phyloP scores from a whole-genome alignment of 805 yeast genomes.

The Saturnispora silvae region DNA sequence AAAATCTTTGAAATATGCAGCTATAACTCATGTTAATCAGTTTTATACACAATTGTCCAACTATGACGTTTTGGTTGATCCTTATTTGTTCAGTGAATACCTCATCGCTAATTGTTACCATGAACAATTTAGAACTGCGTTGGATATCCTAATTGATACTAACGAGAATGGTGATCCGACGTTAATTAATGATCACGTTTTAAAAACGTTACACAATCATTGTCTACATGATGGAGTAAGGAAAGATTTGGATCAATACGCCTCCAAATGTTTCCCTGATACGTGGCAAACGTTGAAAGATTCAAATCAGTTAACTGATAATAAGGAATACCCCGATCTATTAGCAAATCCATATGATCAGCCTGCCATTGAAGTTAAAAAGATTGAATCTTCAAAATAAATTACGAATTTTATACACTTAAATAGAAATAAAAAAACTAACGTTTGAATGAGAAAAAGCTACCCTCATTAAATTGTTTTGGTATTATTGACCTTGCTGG shows the following conservation, averaged over 20 bases:
- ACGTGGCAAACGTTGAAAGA: slow-evolving; percentile 30
- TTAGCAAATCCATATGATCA: slow-evolving; percentile 19
- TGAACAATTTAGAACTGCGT: slow-evolving; percentile 48
- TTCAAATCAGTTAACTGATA: slow-evolving; percentile 22
- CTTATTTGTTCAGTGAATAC: slow-evolving; percentile 45
- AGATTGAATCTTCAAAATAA: slow-evolving; percentile 7
- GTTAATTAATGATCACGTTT: slow-evolving; percentile 32
- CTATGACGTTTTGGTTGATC: slow-evolving; percentile 42
- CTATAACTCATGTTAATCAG: slow-evolving; percentile 44
- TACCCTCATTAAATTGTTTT: slow-evolving; percentile 1
- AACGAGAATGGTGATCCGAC: slow-evolving; percentile 34
- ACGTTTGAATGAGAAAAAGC: neutral
- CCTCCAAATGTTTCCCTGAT: slow-evolving; percentile 23
- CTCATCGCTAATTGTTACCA: slow-evolving; percentile 62
- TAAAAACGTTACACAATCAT: slow-evolving; percentile 39
- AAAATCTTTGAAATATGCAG: slow-evolving; percentile 44
- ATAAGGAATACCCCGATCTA: slow-evolving; percentile 25
- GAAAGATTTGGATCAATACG: slow-evolving; percentile 30
- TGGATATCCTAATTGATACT: slow-evolving; percentile 37
- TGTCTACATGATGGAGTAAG: slow-evolving; percentile 30
- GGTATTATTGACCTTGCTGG: slow-evolving; percentile 67
- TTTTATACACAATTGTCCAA: slow-evolving; percentile 52
- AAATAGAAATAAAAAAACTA: neutral
- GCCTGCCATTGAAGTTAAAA: slow-evolving; percentile 11
- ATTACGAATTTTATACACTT: neutral